These are phyloP conservation scores for Fagopyrum tataricum DNA, from an alignment of 148 eudicot species.

Conservation along the genomic window DNA sequence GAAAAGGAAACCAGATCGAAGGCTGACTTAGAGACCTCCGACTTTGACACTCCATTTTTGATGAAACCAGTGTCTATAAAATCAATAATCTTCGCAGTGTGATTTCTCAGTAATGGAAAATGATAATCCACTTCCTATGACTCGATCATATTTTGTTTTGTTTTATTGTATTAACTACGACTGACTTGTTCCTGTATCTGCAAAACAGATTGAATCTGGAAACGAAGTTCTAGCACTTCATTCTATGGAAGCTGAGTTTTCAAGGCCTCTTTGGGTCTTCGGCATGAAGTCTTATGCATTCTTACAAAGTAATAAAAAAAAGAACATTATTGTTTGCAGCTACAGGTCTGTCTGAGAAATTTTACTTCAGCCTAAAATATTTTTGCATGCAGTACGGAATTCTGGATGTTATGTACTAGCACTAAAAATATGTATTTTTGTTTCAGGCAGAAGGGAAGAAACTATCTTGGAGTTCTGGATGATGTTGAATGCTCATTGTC, in stretches of 20 bases:
- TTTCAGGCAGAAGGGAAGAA: constrained; percentile 83
- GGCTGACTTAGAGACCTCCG: background rate
- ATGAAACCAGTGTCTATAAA: background rate
- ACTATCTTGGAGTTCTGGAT: constrained; percentile 73
- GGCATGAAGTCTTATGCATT: constrained; percentile 79
- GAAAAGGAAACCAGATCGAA: background rate
- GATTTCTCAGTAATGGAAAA: background rate
- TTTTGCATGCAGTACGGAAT: background rate
- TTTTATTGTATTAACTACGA: background rate
- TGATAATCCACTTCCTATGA: background rate
- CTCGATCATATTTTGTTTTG: constrained; percentile 2
- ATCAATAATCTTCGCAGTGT: background rate
- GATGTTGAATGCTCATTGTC: constrained; percentile 46
- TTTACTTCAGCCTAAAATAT: background rate
- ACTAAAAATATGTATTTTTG: background rate
- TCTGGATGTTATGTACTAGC: background rate
- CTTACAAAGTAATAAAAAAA: constrained; percentile 30
- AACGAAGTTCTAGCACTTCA: constrained; percentile 65
- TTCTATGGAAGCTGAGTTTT: constrained; percentile 79
- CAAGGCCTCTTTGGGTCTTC: constrained; percentile 88
- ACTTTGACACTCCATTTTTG: background rate
- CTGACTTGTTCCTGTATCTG: constrained; percentile 6
- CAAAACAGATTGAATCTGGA: constrained; percentile 56
- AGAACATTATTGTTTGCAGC: constrained; percentile 70
- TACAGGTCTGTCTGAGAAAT: constrained; percentile 54